phyloP scores from a whole-genome alignment of 2,329 filamentous ascomycete species.

The Bipolaris sorokiniana region DNA sequence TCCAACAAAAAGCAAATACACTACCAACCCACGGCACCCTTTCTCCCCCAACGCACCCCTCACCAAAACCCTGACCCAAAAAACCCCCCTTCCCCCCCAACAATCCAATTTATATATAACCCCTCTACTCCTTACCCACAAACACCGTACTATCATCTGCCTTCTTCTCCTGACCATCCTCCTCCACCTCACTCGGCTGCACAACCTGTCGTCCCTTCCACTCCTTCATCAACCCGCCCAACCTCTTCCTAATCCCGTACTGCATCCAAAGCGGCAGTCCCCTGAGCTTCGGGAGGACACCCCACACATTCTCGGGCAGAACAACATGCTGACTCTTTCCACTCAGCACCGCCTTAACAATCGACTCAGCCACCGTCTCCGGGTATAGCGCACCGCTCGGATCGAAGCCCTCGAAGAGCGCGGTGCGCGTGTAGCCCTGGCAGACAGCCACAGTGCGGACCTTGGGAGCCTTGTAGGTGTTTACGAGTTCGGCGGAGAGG shows the following conservation, averaged over 20 bases:
- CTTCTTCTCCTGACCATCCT: conserved; percentile 22
- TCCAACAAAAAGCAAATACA: too few species aligned
- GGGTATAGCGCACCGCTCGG: conserved; percentile 60
- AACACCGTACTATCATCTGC: conserved; percentile 38
- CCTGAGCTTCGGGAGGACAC: conserved; percentile 49
- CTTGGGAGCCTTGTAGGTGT: conserved; percentile 65
- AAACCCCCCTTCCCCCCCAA: too few species aligned
- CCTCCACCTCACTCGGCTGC: conserved; percentile 37
- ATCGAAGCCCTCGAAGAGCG: conserved; percentile 64
- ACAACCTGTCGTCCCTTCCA: conserved; percentile 49
- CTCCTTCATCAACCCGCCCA: conserved; percentile 42
- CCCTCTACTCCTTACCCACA: conserved; percentile 22
- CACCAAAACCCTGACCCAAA: too few species aligned
- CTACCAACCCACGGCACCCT: too few species aligned
- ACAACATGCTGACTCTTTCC: conserved; percentile 65
- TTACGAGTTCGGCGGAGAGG: conserved; percentile 49
- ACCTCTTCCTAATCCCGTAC: conserved; percentile 56
- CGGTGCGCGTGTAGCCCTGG: conserved; percentile 67
- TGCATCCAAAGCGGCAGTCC: conserved; percentile 69
- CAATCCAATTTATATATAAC: not conserved
- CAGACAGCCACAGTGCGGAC: conserved; percentile 72
- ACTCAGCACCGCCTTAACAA: conserved; percentile 65
- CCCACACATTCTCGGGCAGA: conserved; percentile 55
- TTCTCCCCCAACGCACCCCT: too few species aligned
- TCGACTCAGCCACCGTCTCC: conserved; percentile 68